Percentiles rank a stretch among this genome's conserved stretches.
Evolutionary conservation across 169 alveolate species (phyloP).

Genomic region (Plasmodium chabaudi): DNA sequence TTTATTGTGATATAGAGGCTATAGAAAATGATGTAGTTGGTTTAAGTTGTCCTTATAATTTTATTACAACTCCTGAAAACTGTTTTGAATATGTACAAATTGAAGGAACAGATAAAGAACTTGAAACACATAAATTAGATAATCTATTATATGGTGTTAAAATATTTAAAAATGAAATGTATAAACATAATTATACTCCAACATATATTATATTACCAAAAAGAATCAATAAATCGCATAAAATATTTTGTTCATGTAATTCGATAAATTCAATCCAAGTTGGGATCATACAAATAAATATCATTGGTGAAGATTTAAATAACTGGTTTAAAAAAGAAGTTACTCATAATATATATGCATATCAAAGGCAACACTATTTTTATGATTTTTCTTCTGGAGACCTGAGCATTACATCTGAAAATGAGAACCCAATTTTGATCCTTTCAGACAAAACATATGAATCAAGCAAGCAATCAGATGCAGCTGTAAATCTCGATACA

Average conservation of each 20-base stretch:
- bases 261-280: constrained; percentile 24
- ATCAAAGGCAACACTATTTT: constrained; percentile 13
- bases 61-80: constrained; percentile 40
- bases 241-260: constrained; percentile 50
- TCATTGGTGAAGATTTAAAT: constrained; percentile 57
- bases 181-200: constrained; percentile 48
- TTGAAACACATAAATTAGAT: constrained; percentile 44
- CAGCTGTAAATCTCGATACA: too few species aligned
- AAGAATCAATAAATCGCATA: constrained; percentile 31
- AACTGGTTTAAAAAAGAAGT: constrained; percentile 62
- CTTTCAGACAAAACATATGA: neutral
- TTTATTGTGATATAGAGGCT: constrained; percentile 64
- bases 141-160: constrained; percentile 27
- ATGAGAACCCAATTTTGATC: neutral
- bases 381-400: constrained; percentile 67
- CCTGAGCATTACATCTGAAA: constrained; percentile 48
- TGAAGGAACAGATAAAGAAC: constrained; percentile 44
- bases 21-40: constrained; percentile 71
- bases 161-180: constrained; percentile 35
- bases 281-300: constrained; percentile 43
- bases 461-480: too few species aligned
- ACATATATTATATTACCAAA: constrained; percentile 58
- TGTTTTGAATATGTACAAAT: constrained; percentile 67
- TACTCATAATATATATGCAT: constrained; percentile 32
- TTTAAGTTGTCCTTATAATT: constrained; percentile 63